Evolutionary conservation across 805 yeast genomes (phyloP).

Genomic region (Aciculoconidium aculeatum): DNA sequence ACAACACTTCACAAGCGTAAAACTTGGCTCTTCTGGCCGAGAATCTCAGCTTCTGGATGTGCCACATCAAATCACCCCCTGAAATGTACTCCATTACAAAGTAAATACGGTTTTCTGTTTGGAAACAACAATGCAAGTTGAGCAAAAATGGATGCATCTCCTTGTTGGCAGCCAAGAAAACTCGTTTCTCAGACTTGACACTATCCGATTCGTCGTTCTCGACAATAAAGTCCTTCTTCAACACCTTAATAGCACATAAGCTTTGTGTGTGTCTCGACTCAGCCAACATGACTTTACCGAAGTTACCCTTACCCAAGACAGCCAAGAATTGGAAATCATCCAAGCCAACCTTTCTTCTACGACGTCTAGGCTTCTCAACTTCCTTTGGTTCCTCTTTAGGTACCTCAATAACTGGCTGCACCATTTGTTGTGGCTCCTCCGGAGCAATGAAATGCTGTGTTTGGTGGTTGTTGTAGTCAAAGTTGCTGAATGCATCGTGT

Average conservation of each 20-base stretch:
- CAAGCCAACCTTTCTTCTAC: constrained; percentile 74
- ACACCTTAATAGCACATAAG: constrained; percentile 91
- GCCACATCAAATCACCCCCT: constrained; percentile 99
- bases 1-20: constrained; percentile 92
- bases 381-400: constrained; percentile 8
- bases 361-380: constrained; percentile 25
- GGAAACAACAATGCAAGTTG: constrained; percentile 91
- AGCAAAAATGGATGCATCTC: constrained; percentile 91
- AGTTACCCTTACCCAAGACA: constrained; percentile 96
- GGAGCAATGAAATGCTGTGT: constrained; percentile 14
- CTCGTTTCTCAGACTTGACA: constrained; percentile 90
- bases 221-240: constrained; percentile 91
- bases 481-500: constrained; percentile 14
- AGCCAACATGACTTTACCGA: constrained; percentile 97
- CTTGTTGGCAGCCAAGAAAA: constrained; percentile 75
- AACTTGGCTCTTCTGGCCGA: constrained; percentile 91
- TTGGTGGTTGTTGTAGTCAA: constrained; percentile 22
- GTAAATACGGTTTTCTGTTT: constrained; percentile 93
- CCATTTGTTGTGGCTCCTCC: constrained; percentile 5
- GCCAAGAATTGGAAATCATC: constrained; percentile 94
- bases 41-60: constrained; percentile 87
- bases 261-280: constrained; percentile 79
- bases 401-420: neutral
- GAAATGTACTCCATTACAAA: constrained; percentile 98
- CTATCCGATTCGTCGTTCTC: constrained; percentile 96